Evolutionary conservation across 1,284 basidiomycete species (phyloP).

Genomic region (Apiotrichum laibachii): DNA sequence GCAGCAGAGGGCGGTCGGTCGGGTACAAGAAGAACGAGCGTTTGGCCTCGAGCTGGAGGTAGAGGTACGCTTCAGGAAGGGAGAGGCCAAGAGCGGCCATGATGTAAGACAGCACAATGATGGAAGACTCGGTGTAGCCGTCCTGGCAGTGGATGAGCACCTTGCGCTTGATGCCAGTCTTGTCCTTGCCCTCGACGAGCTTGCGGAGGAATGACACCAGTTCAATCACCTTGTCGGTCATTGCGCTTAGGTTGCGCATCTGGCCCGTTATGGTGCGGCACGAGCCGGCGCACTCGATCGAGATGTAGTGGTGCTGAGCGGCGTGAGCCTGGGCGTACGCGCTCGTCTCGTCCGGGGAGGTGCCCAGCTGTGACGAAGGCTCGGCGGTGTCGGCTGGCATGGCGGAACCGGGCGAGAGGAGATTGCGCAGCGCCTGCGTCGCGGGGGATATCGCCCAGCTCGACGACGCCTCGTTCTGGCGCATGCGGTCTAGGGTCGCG

Average conservation of each 20-base stretch:
- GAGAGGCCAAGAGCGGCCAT: conserved; percentile 71
- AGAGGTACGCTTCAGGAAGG: conserved; percentile 81
- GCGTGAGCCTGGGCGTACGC: conserved; percentile 21
- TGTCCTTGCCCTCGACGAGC: conserved; percentile 42
- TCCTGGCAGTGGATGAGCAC: conserved; percentile 53
- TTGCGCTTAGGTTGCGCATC: conserved; percentile 36
- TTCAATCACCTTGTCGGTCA: conserved; percentile 47
- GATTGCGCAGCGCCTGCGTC: conserved; percentile 45
- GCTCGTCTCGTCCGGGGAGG: conserved; percentile 21
- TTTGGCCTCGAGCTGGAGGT: conserved; percentile 59
- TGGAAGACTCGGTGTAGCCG: conserved; percentile 75
- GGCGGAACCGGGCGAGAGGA: conserved; percentile 32
- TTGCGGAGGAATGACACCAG: conserved; percentile 46
- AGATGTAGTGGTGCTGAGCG: conserved; percentile 37
- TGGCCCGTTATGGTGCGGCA: conserved; percentile 46
- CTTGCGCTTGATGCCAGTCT: conserved; percentile 32
- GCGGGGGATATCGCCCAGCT: conserved; percentile 43
- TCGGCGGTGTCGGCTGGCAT: conserved; percentile 1
- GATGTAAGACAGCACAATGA: conserved; percentile 80
- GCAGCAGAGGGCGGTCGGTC: conserved; percentile 71
- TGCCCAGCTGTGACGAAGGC: conserved; percentile 13
- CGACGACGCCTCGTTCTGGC: conserved; percentile 14
- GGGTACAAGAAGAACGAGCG: conserved; percentile 89
- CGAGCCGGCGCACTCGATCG: conserved; percentile 45
- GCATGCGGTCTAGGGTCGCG: conserved; percentile 32